Percentiles rank a stretch among this genome's conserved stretches.
Conservation (phyloP, 2,329 filamentous ascomycete species). For the Diaporthe longicolla region DNA sequence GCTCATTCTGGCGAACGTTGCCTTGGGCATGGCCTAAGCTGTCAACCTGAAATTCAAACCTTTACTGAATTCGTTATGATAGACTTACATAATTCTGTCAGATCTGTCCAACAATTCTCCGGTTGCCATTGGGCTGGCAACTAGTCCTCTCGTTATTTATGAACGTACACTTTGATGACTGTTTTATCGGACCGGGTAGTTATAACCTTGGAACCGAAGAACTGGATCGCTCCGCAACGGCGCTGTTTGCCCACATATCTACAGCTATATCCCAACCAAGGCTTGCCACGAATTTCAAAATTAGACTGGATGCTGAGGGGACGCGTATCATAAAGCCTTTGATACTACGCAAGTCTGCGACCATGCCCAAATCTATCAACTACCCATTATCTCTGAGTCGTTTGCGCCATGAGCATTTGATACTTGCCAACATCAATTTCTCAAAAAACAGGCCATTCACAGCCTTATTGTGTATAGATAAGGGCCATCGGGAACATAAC, state of each 20-base stretch:
- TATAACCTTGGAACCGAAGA: neutral
- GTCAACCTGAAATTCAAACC: neutral
- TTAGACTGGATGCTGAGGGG: neutral
- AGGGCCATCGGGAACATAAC: neutral
- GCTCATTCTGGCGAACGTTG: neutral
- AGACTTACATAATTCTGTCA: neutral
- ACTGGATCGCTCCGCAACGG: neutral
- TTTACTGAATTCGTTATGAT: neutral
- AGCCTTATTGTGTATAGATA: neutral
- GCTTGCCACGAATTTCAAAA: neutral
- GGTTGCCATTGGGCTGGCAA: neutral
- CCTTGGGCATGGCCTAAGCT: neutral
- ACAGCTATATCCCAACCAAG: neutral
- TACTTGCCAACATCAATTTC: neutral
- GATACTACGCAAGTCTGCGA: neutral
- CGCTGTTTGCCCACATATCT: neutral
- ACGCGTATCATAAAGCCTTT: no score
- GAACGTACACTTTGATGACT: neutral
- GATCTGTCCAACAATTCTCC: neutral
- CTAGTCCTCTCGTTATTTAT: neutral
- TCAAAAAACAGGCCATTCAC: neutral
- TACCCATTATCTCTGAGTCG: neutral
- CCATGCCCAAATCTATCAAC: neutral
- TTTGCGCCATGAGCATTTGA: neutral
- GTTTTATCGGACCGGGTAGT: neutral